Evolutionary conservation across 768 basidiomycete species (phyloP), one percentile per base, ranked within the genome.

Genomic region (Boletus rubescentipes): DNA sequence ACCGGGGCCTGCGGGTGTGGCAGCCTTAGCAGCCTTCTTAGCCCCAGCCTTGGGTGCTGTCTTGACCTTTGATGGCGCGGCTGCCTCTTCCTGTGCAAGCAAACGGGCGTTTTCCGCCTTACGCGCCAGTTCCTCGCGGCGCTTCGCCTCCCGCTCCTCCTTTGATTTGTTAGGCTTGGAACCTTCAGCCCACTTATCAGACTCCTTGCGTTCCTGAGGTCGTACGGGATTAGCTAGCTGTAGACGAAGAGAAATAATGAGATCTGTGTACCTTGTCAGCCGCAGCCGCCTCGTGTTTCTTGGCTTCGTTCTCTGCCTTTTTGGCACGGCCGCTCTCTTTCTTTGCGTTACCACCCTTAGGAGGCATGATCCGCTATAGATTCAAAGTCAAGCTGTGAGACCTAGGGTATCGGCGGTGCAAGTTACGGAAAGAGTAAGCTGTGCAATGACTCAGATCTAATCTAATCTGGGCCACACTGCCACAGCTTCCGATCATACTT

Each of bases 301-400:
- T 91, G 9, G 81, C 77, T 67, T 92, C 91, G 67, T 93, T 94
- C 66, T 94, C 90, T 23, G 91, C 91, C 70, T 97, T 97, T 74
- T 92, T 94, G 1, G 93, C 88, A 49, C 89, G 73, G 5, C 94
- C 93, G 39, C 83, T 73, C 71, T 96, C 94, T 70, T 96, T 96
- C 85, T 96, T 97, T 53, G 91, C 78, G 77, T 93, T 96, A 61
- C 80, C 84, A 57, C 86, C 89, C 71, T 91, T 92, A 1, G 94
- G 93, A 44, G 94, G 73, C 94, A 95, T 94, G 36, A 21, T 2
- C 18, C 30, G 10, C 34, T 49, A n/a, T 37, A 16, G 21, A 31
- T 54, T 37, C 23, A 15, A 42, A 9, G 21, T 46, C 38, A 34
- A 49, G 51, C 51, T 58, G 60, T 47, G 55, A 44, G 53, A 20